Evolutionary conservation across 495 filamentous ascomycete species (phyloP), one percentile per base, ranked within the genome.

Genomic region (Hyaloscypha finlandica): DNA sequence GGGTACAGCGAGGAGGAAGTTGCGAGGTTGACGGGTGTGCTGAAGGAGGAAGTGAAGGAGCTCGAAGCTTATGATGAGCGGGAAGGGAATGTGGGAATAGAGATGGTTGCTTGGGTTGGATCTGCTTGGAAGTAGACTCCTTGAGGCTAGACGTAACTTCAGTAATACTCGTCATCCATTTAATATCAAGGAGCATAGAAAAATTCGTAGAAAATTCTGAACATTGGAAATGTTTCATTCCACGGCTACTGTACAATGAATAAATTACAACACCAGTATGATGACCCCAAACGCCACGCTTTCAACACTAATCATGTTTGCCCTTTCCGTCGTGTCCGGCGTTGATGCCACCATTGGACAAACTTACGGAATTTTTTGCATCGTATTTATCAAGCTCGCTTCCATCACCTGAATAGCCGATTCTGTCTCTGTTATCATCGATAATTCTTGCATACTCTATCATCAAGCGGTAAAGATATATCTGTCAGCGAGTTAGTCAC

Each of bases 391-490:
- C 70, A 19, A 73, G 51, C 32, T 73, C 70, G 29, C 67, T 73
- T 14, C 70, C 70, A 45, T 73, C 70, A 3, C 70, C 70, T 3
- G 67, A 73, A 53, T 70, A 92, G 11, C 88, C 89, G 71, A 92
- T 83, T 14, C 70, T 76, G 68, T 91, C 86, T 58, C 90, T 79
- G 37, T 84, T 81, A 69, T 90, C 88, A 70, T 91, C 89, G 56
- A 84, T 79, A 32, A 92, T 76, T 29, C 90, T 79, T 3, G 82
- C 90, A 73, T 90, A 92, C 73, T 92, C 90, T 16, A 92, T 81
- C 55, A 92, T 79, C 31, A 93, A 75, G 39, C 90, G 77, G 68
- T 87, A 84, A 51, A 85, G 80, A 74, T 92, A 92, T 30, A 93
- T 81, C 69, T 73, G 33, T 12, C 33, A 14, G n/a, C 19, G 35